Evolutionary conservation across 306 rosid genomes (phyloP), one percentile per base, ranked within the genome.

Genomic region (Lathyrus oleraceus): DNA sequence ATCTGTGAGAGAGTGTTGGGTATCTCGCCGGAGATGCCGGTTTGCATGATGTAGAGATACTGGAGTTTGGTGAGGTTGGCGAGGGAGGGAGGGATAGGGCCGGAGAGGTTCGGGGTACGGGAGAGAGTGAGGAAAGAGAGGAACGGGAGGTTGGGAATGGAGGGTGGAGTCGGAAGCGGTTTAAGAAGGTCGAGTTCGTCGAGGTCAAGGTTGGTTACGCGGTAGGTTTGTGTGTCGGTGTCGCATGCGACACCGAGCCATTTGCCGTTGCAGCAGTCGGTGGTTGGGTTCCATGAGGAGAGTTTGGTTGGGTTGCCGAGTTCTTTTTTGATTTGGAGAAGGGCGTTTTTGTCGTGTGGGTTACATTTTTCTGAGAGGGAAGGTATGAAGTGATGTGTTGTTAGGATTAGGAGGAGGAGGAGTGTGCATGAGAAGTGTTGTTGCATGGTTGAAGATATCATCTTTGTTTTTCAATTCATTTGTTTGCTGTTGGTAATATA

Each of bases 181-280:
- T 14, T 1, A 11, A 49, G 49, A 16, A 78, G 82, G 70, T 19
- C 2, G 43, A 71, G 44, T 15, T n/a, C 0, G 13, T 8, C 0
- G 74, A 78, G 65, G 48, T 9, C 2, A 25, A 78, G 69, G 49
- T 6, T 0, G 65, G n/a, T 12, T 42, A 78, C 58, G 2, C 82
- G 82, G 52, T 65, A 65, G 36, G 82, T 78, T 58, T 58, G 27
- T 48, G 58, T 65, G 73, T 71, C 77, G 8, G 69, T 56, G 65
- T 78, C 82, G 56, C 82, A 78, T 2, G 1, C 0, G 5, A 78
- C 65, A 3, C 78, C 74, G 3, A 38, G 0, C 82, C 82, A 78
- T 0, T 13, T 25, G 0, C 5, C 1, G 70, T 66, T 6, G 48
- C 82, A 78, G 20, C 82, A 78, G 13, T 78, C 82, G 0, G 78